Evolutionary conservation across 2,329 filamentous ascomycete genomes (phyloP).

Genomic region (Penicillium sp.): DNA sequence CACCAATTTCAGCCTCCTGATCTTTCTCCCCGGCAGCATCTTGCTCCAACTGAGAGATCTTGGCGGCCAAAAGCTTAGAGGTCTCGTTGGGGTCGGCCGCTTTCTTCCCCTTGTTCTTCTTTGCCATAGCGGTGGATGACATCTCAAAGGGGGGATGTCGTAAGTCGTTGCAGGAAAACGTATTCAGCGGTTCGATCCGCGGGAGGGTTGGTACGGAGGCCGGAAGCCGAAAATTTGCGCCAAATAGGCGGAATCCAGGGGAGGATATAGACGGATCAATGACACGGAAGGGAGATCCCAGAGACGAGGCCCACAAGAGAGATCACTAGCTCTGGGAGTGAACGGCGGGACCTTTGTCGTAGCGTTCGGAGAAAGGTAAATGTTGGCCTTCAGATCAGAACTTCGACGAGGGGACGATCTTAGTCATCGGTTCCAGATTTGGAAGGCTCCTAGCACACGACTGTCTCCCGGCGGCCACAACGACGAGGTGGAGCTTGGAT

Average conservation of each 20-base stretch:
- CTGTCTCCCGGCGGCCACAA: neutral
- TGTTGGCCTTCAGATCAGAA: slow-evolving; percentile 12
- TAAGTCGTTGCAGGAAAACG: slow-evolving; percentile 12
- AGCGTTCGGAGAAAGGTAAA: slow-evolving; percentile 3
- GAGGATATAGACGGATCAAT: slow-evolving; percentile 17
- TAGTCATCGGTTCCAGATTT: slow-evolving; percentile 3
- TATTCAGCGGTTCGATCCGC: neutral
- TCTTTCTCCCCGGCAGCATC: slow-evolving; percentile 92
- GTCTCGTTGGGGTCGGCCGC: slow-evolving; percentile 80
- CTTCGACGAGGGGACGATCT: slow-evolving; percentile 9
- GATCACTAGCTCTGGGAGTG: slow-evolving; percentile 23
- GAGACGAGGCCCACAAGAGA: slow-evolving; percentile 16
- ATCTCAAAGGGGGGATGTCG: slow-evolving; percentile 25
- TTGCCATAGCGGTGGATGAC: slow-evolving; percentile 54
- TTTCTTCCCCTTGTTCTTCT: slow-evolving; percentile 84
- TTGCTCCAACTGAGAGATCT: slow-evolving; percentile 91
- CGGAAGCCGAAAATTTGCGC: slow-evolving; percentile 23
- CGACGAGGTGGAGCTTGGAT: too few relatives aligned
- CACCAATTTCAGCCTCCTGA: slow-evolving; percentile 93
- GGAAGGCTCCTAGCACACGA: neutral
- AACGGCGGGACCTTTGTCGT: neutral
- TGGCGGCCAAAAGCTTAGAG: slow-evolving; percentile 83
- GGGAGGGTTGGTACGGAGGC: neutral
- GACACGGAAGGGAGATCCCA: slow-evolving; percentile 17
- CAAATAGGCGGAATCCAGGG: slow-evolving; percentile 11